Evolutionary conservation across 164 flowering plant species (phyloP).

Genomic region (Vitis rupestris): DNA sequence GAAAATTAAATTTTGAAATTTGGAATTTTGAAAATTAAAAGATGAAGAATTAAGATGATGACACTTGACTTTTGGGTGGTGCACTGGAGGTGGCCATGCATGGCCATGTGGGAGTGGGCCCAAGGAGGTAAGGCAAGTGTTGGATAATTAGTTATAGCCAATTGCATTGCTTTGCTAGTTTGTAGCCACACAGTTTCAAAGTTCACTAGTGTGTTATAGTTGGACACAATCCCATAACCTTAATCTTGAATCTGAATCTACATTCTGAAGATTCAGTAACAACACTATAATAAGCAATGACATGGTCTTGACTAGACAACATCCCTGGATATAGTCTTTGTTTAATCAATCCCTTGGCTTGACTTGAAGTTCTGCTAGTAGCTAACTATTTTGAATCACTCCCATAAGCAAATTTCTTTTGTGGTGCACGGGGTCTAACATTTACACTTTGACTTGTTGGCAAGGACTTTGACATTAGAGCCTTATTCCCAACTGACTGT

Average conservation of each 20-base stretch:
- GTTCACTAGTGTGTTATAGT: background rate
- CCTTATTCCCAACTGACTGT: constrained; percentile 45
- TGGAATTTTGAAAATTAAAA: no score
- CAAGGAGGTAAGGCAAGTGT: constrained; percentile 83
- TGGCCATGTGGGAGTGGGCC: no score
- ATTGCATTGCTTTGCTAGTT: constrained; percentile 37
- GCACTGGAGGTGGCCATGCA: no score
- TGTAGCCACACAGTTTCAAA: no score
- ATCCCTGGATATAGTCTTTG: constrained; percentile 87
- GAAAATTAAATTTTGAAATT: no score
- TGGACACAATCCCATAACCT: constrained; percentile 91
- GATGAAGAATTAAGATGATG: no score
- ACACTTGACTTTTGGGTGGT: no score
- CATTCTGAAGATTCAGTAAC: constrained; percentile 59
- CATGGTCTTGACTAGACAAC: constrained; percentile 75
- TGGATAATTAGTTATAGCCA: constrained; percentile 67
- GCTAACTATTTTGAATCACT: constrained; percentile 42
- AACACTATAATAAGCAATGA: constrained; percentile 93
- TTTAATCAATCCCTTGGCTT: constrained; percentile 41
- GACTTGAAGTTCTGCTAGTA: constrained; percentile 30
- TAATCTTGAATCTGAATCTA: constrained; percentile 95
- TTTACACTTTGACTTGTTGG: no score
- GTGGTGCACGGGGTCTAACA: constrained; percentile 15
- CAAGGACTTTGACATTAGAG: constrained; percentile 3
- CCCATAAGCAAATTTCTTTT: constrained; percentile 42